Evolutionary conservation across 257 asterid genomes (phyloP), one percentile per base, ranked within the genome.

Genomic region (Verbena officinalis): DNA sequence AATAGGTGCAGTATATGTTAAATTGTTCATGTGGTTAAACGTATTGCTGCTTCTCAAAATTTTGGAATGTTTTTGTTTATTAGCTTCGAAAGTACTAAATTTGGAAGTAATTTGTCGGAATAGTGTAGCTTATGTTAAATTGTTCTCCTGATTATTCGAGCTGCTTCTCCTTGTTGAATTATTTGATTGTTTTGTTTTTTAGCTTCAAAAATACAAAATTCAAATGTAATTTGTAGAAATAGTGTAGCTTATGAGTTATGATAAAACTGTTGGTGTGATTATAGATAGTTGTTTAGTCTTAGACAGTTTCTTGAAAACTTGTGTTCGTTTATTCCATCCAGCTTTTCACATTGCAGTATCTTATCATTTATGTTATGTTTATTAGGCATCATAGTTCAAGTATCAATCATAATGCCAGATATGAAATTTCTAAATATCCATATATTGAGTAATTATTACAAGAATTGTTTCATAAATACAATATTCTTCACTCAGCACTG

Each of bases 341-440:
- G 40, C 65, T 55, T 45, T 44, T 24, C 24, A n/a, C 60, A 2
- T 24, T 74, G 45, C 1, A 58, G 36, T 56, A 11, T 39, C 50
- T 46, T 58, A 16, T 21, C 21, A 11, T 51, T 5, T 54, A 0
- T 55, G 15, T 46, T 57, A 7, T 19, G 38, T 61, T 12, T 55
- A 65, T 19, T 58, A 10, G 22, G 38, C 52, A 61, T 34, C 61
- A 23, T 46, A 38, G 6, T 17, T 23, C 62, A 49, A 40, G 49
- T 48, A 39, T 53, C 9, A 14, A 38, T 14, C 15, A 4, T 15
- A 7, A 58, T 42, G 43, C n/a, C 59, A 46, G 22, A 30, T 13
- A 19, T n/a, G 8, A 17, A 67, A 20, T 34, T 19, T 55, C 51
- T 55, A 55, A 38, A 3, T 30, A 19, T 20, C 19, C 14, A 38